These are phyloP conservation scores for Lumnitzera racemosa DNA, from an alignment of 345 rosid species.

Conservation along the genomic window DNA sequence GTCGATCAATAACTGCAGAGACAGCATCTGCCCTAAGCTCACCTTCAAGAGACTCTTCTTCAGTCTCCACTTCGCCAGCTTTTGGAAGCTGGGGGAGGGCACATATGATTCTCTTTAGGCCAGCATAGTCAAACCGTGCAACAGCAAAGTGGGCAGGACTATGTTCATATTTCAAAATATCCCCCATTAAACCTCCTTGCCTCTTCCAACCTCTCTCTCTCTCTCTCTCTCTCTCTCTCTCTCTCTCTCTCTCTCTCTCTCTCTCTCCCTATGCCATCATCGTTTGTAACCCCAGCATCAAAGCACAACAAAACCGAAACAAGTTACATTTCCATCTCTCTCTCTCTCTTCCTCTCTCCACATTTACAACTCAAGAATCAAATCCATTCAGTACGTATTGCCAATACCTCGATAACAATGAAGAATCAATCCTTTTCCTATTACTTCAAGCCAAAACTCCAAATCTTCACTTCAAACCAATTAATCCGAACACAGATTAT, in stretches of 20 bases:
- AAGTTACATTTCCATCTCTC: no score
- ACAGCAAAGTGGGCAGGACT: slow-evolving; percentile 92
- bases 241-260: slow-evolving; percentile 9
- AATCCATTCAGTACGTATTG: no score
- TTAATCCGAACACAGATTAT: no score
- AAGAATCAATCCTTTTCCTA: no score
- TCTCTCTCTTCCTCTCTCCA: no score
- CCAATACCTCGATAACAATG: no score
- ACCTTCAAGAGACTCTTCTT: slow-evolving; percentile 65
- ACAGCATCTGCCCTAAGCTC: slow-evolving; percentile 77
- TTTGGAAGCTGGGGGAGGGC: slow-evolving; percentile 64
- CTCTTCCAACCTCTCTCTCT: slow-evolving; percentile 8
- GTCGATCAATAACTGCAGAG: slow-evolving; percentile 60
- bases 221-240: neutral
- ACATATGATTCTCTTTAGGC: slow-evolving; percentile 49
- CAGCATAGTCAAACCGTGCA: slow-evolving; percentile 61
- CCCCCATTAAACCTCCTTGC: slow-evolving; percentile 46
- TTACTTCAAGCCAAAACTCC: no score
- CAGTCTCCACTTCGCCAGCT: slow-evolving; percentile 80
- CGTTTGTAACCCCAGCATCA: neutral
- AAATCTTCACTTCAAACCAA: no score
- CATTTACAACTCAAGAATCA: no score
- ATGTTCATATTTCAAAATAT: slow-evolving; percentile 58
- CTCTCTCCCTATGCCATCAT: neutral
- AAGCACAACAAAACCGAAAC: no score